Percentiles rank a stretch among this genome's conserved stretches.
Conservation (phyloP, 2,329 filamentous ascomycete genomes). For the Fusarium chlamydosporum region DNA sequence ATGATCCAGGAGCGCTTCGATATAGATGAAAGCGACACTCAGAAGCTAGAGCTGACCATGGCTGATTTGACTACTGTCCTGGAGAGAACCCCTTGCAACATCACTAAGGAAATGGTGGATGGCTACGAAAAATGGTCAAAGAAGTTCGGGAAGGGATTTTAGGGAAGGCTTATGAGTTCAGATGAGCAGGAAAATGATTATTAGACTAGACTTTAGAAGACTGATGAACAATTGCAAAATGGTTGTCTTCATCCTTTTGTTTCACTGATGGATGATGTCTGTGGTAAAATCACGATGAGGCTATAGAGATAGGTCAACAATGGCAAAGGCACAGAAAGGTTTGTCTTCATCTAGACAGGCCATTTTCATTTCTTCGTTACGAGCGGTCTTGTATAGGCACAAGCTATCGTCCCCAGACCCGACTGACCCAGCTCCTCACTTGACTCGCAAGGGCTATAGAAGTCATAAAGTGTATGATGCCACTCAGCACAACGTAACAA, state of each 20-base stretch:
- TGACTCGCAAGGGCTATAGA: slow-evolving; percentile 22
- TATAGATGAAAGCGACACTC: slow-evolving; percentile 46
- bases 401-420: slow-evolving; percentile 22
- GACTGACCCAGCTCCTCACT: slow-evolving; percentile 20
- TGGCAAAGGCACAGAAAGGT: slow-evolving; percentile 18
- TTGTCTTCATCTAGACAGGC: slow-evolving; percentile 21
- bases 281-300: no score
- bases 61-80: slow-evolving; percentile 62
- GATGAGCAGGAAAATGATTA: no score
- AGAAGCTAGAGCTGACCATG: slow-evolving; percentile 57
- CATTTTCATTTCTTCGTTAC: slow-evolving; percentile 42
- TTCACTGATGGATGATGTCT: no score
- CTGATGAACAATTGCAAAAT: no score
- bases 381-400: slow-evolving; percentile 23
- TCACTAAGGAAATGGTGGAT: slow-evolving; percentile 70
- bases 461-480: slow-evolving; percentile 47
- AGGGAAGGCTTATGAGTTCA: no score
- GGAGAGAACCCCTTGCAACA: slow-evolving; percentile 66
- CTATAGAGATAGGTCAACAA: neutral
- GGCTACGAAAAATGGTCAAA: slow-evolving; percentile 71
- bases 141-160: slow-evolving; percentile 51
- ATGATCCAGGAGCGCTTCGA: slow-evolving; percentile 58
- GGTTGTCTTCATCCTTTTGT: no score
- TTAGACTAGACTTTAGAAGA: no score
- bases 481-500: slow-evolving; percentile 19